Percentiles rank a stretch among this genome's conserved stretches.
Evolutionary conservation across 1,139 yeast species (phyloP).

Genomic region (Nakaseomyces kungkrabaensis): DNA sequence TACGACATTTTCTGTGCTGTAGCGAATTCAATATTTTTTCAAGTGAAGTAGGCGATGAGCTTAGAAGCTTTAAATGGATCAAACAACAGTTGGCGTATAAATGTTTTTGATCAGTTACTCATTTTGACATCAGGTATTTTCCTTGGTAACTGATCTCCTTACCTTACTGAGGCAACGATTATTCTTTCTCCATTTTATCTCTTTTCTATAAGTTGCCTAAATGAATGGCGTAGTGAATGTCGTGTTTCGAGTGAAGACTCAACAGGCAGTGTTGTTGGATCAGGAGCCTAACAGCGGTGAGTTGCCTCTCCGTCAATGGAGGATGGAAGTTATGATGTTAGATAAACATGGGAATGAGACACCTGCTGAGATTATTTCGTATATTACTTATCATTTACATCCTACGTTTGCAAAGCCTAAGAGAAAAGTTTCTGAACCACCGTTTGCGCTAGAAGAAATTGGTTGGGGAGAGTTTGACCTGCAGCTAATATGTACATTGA

Average conservation of each 20-base stretch:
- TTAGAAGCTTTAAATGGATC: too few relatives aligned
- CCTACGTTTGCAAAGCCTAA: conserved; percentile 86
- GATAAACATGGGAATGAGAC: conserved; percentile 72
- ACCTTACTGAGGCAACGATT: too few relatives aligned
- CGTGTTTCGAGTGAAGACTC: conserved; percentile 76
- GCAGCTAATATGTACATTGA: conserved; percentile 60
- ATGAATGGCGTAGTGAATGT: conserved; percentile 30
- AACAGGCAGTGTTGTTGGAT: conserved; percentile 68
- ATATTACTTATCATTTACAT: conserved; percentile 81
- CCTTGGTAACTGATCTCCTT: too few relatives aligned
- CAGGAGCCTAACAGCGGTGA: conserved; percentile 50
- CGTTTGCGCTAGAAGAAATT: conserved; percentile 76
- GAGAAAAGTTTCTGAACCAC: conserved; percentile 69
- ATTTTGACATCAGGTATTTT: too few relatives aligned
- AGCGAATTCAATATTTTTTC: too few relatives aligned
- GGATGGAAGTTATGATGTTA: conserved; percentile 59
- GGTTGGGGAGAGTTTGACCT: conserved; percentile 99
- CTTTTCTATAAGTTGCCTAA: too few relatives aligned
- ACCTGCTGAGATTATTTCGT: conserved; percentile 75
- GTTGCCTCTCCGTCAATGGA: conserved; percentile 92
- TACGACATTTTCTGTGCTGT: too few relatives aligned
- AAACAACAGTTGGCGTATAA: too few relatives aligned
- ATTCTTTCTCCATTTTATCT: too few relatives aligned
- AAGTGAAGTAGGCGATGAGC: too few relatives aligned
- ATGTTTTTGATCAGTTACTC: too few relatives aligned